Evolutionary conservation across 495 filamentous ascomycete species (phyloP).

Genomic region (Penicillium riverlandense): DNA sequence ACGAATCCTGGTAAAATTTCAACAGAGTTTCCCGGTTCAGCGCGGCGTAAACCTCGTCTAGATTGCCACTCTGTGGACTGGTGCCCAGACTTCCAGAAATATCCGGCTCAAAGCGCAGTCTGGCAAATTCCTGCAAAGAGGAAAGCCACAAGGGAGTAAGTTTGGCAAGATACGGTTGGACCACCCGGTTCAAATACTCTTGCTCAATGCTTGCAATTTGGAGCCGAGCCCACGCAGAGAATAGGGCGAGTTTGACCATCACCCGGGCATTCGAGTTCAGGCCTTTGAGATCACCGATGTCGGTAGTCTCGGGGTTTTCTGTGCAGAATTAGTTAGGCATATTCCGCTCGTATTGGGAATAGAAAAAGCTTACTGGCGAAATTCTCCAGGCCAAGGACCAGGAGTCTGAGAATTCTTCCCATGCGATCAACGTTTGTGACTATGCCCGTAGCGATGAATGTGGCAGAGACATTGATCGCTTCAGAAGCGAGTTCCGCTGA

Average conservation of each 20-base stretch:
- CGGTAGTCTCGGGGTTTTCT: constrained; percentile 66
- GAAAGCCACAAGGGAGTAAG: constrained; percentile 91
- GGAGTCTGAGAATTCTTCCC: constrained; percentile 89
- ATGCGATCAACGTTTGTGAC: constrained; percentile 97
- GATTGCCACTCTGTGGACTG: constrained; percentile 57
- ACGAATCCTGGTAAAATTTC: constrained; percentile 94
- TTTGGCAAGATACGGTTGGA: constrained; percentile 83
- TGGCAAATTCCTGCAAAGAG: constrained; percentile 88
- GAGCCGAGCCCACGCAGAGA: constrained; percentile 97
- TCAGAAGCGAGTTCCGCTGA: constrained; percentile 92
- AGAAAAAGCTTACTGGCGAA: constrained; percentile 54
- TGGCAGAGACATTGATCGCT: constrained; percentile 95
- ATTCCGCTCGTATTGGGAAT: too few species aligned
- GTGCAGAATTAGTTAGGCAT: constrained; percentile 10
- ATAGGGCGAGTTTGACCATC: constrained; percentile 96
- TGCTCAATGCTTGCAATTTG: constrained; percentile 95
- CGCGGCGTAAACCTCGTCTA: constrained; percentile 88
- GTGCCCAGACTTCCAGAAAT: constrained; percentile 82
- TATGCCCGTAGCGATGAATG: constrained; percentile 93
- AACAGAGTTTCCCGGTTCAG: constrained; percentile 90
- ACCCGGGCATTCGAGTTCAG: constrained; percentile 94
- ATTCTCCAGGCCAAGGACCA: constrained; percentile 87
- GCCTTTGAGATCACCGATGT: constrained; percentile 88
- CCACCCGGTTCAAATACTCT: constrained; percentile 76
- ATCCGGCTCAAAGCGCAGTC: constrained; percentile 90